Evolutionary conservation across 2,329 filamentous ascomycete genomes (phyloP).

Genomic region (Domatiomyces globalis): DNA sequence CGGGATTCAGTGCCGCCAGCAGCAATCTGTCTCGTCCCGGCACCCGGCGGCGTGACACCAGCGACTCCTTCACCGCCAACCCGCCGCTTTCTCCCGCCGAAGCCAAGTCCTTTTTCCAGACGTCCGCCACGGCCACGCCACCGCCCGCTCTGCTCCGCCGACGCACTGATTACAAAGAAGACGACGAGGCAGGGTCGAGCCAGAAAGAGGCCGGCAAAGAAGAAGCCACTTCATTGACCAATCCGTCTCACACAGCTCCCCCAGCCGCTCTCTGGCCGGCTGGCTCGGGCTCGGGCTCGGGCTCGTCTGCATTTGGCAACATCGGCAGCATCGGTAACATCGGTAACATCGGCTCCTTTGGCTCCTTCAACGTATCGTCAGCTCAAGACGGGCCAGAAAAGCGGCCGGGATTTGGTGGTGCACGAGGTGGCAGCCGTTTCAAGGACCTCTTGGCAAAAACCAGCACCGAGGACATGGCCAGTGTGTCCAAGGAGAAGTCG

Average conservation of each 20-base stretch:
- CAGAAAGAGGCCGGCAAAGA: constrained; percentile 37
- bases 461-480: constrained; percentile 48
- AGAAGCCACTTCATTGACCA: constrained; percentile 29
- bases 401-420: constrained; percentile 50
- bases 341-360: constrained; percentile 70
- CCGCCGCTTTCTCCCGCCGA: constrained; percentile 36
- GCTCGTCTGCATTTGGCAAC: constrained; percentile 49
- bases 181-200: constrained; percentile 24
- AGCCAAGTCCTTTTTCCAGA: constrained; percentile 32
- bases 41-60: constrained; percentile 71
- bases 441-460: constrained; percentile 75
- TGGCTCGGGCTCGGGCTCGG: constrained; percentile 43
- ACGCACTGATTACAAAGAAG: constrained; percentile 48
- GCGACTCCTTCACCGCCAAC: constrained; percentile 45
- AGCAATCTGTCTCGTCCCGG: constrained; percentile 60
- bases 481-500: constrained; percentile 40
- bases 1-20: constrained; percentile 57
- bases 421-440: constrained; percentile 65
- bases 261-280: constrained; percentile 45
- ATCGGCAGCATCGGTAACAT: constrained; percentile 66
- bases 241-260: constrained; percentile 42
- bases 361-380: constrained; percentile 63
- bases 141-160: constrained; percentile 47
- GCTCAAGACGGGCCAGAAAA: constrained; percentile 52
- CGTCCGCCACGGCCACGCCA: constrained; percentile 44